Evolutionary conservation across 441 rosid genomes (phyloP).

Genomic region (Pelargonium australe): DNA sequence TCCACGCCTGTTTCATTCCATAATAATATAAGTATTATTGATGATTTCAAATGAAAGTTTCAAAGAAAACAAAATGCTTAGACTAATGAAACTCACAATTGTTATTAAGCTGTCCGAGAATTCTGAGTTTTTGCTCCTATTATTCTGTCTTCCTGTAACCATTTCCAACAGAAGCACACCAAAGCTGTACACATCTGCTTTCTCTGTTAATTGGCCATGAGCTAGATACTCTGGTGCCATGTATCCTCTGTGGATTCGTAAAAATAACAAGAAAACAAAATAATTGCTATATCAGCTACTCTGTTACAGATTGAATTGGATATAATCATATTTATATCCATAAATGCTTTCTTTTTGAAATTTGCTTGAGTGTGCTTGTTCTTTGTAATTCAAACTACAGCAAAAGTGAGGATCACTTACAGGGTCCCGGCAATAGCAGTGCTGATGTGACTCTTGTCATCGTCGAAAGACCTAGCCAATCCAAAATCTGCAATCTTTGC

Average conservation of each 20-base stretch:
- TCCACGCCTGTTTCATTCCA: slow-evolving; percentile 55
- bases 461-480: slow-evolving; percentile 82
- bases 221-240: slow-evolving; percentile 95
- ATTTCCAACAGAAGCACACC: slow-evolving; percentile 85
- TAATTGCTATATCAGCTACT: too few relatives aligned
- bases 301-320: too few relatives aligned
- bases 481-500: slow-evolving; percentile 95
- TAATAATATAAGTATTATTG: not conserved
- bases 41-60: not conserved
- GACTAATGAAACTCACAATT: slow-evolving; percentile 30
- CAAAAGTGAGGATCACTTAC: slow-evolving; percentile 34
- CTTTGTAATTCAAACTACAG: not conserved
- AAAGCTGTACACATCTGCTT: slow-evolving; percentile 80
- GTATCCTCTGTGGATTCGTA: slow-evolving; percentile 51
- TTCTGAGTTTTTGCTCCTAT: slow-evolving; percentile 59
- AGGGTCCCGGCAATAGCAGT: slow-evolving; percentile 91
- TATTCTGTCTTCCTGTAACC: slow-evolving; percentile 72
- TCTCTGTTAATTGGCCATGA: slow-evolving; percentile 82
- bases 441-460: slow-evolving; percentile 84
- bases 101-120: slow-evolving; percentile 51
- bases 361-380: not conserved
- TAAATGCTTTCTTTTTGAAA: too few relatives aligned
- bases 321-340: too few relatives aligned
- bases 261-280: not conserved
- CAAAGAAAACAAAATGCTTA: slow-evolving; percentile 10